Conservation (phyloP, 345 rosid species). For the Cardamine chenopodiifolia region DNA sequence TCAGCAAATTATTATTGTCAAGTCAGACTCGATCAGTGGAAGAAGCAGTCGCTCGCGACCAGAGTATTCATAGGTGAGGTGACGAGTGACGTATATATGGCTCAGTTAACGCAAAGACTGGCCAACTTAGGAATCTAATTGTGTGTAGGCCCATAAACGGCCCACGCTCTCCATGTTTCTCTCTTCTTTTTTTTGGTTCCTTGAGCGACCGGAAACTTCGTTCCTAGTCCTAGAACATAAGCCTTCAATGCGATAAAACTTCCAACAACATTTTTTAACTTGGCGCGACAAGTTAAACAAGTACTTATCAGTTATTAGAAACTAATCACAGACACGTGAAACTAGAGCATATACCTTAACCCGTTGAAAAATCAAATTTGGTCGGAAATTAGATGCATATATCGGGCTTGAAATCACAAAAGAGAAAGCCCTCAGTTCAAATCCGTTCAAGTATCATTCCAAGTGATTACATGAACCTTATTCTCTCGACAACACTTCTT, state of each 20-base stretch:
- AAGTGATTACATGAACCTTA: not conserved
- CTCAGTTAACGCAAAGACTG: constrained; percentile 1
- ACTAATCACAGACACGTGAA: not conserved
- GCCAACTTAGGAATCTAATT: not conserved
- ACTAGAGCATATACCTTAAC: not conserved
- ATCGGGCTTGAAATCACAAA: not conserved
- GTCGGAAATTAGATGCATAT: not conserved
- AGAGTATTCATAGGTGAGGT: no score
- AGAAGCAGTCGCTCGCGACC: no score
- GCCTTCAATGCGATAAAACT: not conserved
- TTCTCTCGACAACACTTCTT: not conserved
- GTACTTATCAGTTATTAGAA: not conserved
- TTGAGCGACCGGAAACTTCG: not conserved
- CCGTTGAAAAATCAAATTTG: not conserved
- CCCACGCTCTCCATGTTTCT: not conserved
- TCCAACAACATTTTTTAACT: not conserved
- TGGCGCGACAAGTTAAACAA: not conserved
- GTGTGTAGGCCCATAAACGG: constrained; percentile 4
- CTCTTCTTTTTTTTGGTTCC: not conserved
- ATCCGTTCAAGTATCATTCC: not conserved
- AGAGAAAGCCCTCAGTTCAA: not conserved
- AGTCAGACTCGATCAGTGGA: not conserved
- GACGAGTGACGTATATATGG: not conserved
- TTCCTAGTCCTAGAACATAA: not conserved
- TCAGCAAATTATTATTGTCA: not conserved